Conservation (phyloP, 331 rosid genomes). For the Pyrus hybrid region DNA sequence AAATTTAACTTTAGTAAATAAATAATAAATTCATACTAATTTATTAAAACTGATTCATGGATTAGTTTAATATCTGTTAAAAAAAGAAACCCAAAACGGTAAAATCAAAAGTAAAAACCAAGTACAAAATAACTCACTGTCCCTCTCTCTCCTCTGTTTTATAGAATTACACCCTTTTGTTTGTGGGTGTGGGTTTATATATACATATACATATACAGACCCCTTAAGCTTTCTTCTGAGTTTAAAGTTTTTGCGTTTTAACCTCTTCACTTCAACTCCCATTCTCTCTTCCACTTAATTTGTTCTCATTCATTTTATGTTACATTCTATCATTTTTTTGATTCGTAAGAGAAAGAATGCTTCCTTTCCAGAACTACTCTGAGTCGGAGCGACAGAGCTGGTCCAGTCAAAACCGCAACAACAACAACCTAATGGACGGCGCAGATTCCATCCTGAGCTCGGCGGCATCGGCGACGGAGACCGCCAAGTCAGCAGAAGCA, state of each 20-base stretch:
- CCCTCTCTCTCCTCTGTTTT: not conserved
- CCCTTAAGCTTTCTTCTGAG: too few relatives aligned
- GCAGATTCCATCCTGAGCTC: constrained; percentile 22
- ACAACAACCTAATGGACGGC: not conserved
- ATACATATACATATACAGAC: too few relatives aligned
- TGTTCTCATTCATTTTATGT: not conserved
- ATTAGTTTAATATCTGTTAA: not conserved
- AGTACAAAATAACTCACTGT: not conserved
- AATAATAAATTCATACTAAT: too few relatives aligned
- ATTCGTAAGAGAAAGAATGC: not conserved
- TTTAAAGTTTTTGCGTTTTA: not conserved
- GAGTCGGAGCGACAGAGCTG: not conserved
- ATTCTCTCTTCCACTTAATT: not conserved
- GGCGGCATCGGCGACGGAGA: constrained; percentile 21
- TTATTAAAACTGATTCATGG: too few relatives aligned
- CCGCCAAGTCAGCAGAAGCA: constrained; percentile 43
- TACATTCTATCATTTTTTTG: not conserved
- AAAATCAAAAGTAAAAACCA: not conserved
- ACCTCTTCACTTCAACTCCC: not conserved
- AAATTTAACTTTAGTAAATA: too few relatives aligned
- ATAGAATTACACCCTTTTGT: not conserved
- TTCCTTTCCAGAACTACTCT: not conserved
- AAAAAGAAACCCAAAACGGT: not conserved
- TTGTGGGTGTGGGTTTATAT: too few relatives aligned
- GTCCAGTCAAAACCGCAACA: not conserved